Conservation (phyloP, 2,329 filamentous ascomycete genomes). For the Diplodia intermedia region DNA sequence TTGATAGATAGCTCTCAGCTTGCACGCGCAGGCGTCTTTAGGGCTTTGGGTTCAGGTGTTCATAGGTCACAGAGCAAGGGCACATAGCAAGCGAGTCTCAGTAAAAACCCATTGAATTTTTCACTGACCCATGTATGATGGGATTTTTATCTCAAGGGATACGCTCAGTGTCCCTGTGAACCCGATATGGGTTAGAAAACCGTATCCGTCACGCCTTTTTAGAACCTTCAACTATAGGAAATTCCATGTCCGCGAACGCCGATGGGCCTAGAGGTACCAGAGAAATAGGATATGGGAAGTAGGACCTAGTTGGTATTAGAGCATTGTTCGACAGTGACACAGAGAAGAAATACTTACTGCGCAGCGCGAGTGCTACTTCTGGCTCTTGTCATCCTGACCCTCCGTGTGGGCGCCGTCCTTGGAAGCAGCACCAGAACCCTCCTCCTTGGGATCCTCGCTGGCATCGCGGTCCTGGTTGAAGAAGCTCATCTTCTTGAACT, state of each 20-base stretch:
- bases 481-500: neutral
- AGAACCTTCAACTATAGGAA: neutral
- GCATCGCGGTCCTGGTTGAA: neutral
- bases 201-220: neutral
- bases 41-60: constrained; percentile 14
- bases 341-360: neutral
- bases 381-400: neutral
- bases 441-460: neutral
- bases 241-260: neutral
- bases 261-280: neutral
- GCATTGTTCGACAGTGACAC: neutral
- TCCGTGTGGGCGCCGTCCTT: neutral
- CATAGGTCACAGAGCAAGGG: constrained; percentile 22
- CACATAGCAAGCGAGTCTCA: constrained; percentile 16
- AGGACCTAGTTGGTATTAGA: neutral
- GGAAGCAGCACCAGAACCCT: neutral
- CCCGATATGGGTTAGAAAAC: neutral
- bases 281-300: neutral
- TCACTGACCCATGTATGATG: neutral
- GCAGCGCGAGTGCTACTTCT: neutral
- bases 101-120: constrained; percentile 4
- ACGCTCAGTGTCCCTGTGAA: neutral
- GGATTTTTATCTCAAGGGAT: neutral
- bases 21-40: constrained; percentile 10
- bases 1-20: constrained; percentile 19